These are phyloP conservation scores for Voacanga thouarsii DNA, from an alignment of 257 asterid species.

Conservation along the genomic window DNA sequence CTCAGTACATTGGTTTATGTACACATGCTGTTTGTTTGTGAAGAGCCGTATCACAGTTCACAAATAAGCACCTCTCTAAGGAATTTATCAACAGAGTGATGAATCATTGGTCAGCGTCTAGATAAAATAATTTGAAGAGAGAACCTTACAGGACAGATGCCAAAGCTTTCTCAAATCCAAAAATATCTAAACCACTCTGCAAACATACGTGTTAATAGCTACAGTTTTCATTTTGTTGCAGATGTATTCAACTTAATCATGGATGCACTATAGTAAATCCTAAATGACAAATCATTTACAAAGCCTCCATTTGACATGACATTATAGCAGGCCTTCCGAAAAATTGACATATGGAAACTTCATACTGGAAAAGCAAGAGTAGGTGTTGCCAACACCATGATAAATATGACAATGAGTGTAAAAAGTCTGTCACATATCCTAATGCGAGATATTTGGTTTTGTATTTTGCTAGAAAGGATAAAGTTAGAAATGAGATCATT, in stretches of 20 bases:
- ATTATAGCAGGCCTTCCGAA: background rate
- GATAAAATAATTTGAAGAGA: background rate
- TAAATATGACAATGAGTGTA: background rate
- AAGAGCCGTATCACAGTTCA: no score
- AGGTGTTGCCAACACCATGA: background rate
- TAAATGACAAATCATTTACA: background rate
- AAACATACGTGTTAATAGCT: background rate
- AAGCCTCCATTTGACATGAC: background rate
- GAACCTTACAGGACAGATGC: background rate
- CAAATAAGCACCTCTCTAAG: no score
- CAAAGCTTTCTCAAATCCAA: background rate
- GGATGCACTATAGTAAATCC: background rate
- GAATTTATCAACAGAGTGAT: background rate
- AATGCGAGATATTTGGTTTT: background rate
- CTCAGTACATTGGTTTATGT: no score
- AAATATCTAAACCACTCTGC: background rate
- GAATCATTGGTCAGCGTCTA: background rate
- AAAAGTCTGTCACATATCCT: background rate
- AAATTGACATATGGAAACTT: background rate
- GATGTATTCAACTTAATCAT: background rate
- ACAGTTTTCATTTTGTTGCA: background rate
- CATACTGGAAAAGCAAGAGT: background rate
- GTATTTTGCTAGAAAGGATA: background rate
- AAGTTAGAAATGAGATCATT: no score
- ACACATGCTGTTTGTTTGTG: no score